These are phyloP conservation scores for Ogataea parapolymorpha DNA, from an alignment of 805 yeast species.

Conservation along the genomic window DNA sequence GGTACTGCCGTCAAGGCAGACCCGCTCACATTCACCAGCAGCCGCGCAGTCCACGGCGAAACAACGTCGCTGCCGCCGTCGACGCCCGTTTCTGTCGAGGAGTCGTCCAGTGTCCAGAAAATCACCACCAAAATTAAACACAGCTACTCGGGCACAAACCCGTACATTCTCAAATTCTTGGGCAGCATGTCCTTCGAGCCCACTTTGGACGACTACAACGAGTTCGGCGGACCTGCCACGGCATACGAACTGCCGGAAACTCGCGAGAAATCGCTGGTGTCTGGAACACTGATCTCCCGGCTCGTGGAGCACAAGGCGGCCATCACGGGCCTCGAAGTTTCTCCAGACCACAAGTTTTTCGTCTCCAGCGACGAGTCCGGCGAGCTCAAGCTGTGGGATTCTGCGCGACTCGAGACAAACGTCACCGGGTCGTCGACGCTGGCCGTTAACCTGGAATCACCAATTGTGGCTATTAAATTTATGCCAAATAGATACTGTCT, in stretches of 20 bases:
- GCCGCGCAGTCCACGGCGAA: conserved; percentile 25
- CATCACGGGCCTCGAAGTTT: conserved; percentile 54
- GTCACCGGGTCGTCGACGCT: conserved; percentile 49
- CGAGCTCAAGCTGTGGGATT: conserved; percentile 73
- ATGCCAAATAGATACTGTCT: conserved; percentile 55
- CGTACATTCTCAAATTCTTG: conserved; percentile 57
- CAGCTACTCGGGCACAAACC: conserved; percentile 68
- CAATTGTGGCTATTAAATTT: conserved; percentile 49
- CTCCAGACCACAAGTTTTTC: conserved; percentile 63
- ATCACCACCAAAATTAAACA: conserved; percentile 34
- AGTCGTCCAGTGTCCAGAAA: conserved; percentile 23
- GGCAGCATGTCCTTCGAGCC: conserved; percentile 54
- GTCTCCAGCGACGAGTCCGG: conserved; percentile 81
- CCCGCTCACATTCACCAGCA: conserved; percentile 19
- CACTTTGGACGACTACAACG: conserved; percentile 54
- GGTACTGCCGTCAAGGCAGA: conserved; percentile 21
- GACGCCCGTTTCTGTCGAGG: conserved; percentile 25
- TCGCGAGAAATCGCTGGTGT: not conserved
- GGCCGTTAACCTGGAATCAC: conserved; percentile 44
- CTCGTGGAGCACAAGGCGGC: conserved; percentile 59
- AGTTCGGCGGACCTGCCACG: conserved; percentile 52
- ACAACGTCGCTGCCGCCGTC: conserved; percentile 15
- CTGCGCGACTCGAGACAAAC: conserved; percentile 58
- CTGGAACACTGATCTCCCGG: conserved; percentile 57
- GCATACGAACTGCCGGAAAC: conserved; percentile 2